Evolutionary conservation across 768 basidiomycete genomes (phyloP).

Genomic region (Pisolithus tinctorius): DNA sequence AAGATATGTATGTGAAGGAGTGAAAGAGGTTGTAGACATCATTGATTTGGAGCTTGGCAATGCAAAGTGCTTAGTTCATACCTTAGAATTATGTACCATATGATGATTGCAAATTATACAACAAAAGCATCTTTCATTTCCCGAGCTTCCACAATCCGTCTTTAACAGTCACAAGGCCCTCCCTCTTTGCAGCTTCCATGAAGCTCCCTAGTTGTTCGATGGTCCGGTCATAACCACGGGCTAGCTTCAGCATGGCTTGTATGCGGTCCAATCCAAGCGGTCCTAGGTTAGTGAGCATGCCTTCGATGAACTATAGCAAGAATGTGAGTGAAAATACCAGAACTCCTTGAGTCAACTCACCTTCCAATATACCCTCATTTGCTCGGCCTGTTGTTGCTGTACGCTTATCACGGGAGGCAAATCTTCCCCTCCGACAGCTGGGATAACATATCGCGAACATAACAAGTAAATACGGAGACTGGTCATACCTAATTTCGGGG

Average conservation of each 20-base stretch:
- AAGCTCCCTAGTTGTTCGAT: slow-evolving; percentile 73
- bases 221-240: slow-evolving; percentile 74
- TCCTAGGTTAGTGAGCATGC: slow-evolving; percentile 86
- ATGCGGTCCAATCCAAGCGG: slow-evolving; percentile 73
- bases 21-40: background rate
- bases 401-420: slow-evolving; percentile 43
- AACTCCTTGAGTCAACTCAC: slow-evolving; percentile 28
- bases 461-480: background rate
- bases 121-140: background rate
- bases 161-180: slow-evolving; percentile 64
- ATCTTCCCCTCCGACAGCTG: slow-evolving; percentile 37
- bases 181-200: slow-evolving; percentile 73
- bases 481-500: slow-evolving; percentile 20
- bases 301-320: slow-evolving; percentile 70
- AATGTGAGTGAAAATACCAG: background rate
- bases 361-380: slow-evolving; percentile 89
- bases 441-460: background rate
- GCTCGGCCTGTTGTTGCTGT: slow-evolving; percentile 75
- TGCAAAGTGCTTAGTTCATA: too few relatives aligned
- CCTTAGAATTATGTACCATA: too few relatives aligned
- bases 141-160: slow-evolving; percentile 67
- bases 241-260: slow-evolving; percentile 81
- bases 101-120: too few relatives aligned
- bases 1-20: slow-evolving; percentile 6
- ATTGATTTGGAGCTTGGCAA: too few relatives aligned